These are phyloP conservation scores for Cicer cuneatum DNA, from an alignment of 306 rosid genomes.

Conservation along the genomic window DNA sequence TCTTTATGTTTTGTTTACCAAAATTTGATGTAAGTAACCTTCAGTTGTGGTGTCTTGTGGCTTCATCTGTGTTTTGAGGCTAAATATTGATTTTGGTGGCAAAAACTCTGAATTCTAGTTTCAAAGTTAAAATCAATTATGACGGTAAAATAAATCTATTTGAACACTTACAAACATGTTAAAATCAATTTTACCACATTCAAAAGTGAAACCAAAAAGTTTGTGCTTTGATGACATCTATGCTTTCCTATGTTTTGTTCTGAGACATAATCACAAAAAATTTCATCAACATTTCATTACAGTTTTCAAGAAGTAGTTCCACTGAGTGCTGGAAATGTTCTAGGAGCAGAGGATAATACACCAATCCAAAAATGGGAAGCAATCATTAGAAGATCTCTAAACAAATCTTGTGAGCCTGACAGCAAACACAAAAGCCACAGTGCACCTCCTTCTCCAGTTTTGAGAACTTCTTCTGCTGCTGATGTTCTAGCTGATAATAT, in stretches of 20 bases:
- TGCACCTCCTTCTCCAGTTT: constrained; percentile 90
- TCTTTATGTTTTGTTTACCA: constrained; percentile 18
- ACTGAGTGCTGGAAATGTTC: constrained; percentile 88
- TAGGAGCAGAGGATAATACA: constrained; percentile 87
- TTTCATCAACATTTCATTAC: constrained; percentile 33
- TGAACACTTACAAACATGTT: too few species aligned
- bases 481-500: constrained; percentile 70
- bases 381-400: constrained; percentile 78
- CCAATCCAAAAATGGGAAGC: constrained; percentile 94
- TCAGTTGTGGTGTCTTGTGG: not conserved
- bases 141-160: too few species aligned
- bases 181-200: too few species aligned
- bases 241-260: not conserved
- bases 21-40: not conserved
- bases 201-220: too few species aligned
- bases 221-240: constrained; percentile 16
- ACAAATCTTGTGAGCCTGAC: constrained; percentile 72
- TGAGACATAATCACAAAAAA: not conserved
- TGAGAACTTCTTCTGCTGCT: constrained; percentile 79
- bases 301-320: constrained; percentile 98
- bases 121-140: too few species aligned
- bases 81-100: too few species aligned
- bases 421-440: constrained; percentile 75
- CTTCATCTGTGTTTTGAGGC: not conserved
- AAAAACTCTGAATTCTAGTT: too few species aligned